phyloP scores from a whole-genome alignment of 225 moss, liverwort and hornwort species.

The Sphagnum contortum region DNA sequence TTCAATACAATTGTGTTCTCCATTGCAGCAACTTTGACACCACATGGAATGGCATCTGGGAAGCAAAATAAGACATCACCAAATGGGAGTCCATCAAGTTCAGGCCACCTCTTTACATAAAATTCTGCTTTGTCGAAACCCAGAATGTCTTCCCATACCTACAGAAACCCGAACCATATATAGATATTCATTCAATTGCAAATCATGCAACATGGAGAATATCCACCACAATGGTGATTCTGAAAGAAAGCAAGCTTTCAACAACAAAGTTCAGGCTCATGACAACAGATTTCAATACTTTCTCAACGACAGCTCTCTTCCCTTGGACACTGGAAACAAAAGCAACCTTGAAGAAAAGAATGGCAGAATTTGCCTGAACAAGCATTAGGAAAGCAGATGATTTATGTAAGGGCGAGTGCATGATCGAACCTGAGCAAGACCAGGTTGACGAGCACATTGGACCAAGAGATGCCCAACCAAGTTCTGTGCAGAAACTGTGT shows the following conservation, averaged over 20 bases:
- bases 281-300: too few relatives aligned
- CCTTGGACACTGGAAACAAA: too few relatives aligned
- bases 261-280: too few relatives aligned
- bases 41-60: slow-evolving; percentile 67
- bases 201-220: too few relatives aligned
- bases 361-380: too few relatives aligned
- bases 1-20: slow-evolving; percentile 60
- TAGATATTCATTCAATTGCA: too few relatives aligned
- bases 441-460: slow-evolving; percentile 76
- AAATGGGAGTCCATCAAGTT: slow-evolving; percentile 60
- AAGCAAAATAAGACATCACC: slow-evolving; percentile 59
- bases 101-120: slow-evolving; percentile 77
- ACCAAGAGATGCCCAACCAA: slow-evolving; percentile 79
- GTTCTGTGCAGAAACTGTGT: slow-evolving; percentile 78
- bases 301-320: too few relatives aligned
- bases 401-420: too few relatives aligned
- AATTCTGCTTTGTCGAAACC: slow-evolving; percentile 86
- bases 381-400: too few relatives aligned
- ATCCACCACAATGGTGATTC: too few relatives aligned
- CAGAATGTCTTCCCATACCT: slow-evolving; percentile 80
- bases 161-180: not conserved
- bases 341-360: too few relatives aligned
- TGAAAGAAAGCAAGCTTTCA: too few relatives aligned
- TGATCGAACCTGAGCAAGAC: slow-evolving; percentile 44
- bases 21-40: slow-evolving; percentile 61